Evolutionary conservation across 1,284 basidiomycete species (phyloP).

Genomic region (Takashimella tepidaria): DNA sequence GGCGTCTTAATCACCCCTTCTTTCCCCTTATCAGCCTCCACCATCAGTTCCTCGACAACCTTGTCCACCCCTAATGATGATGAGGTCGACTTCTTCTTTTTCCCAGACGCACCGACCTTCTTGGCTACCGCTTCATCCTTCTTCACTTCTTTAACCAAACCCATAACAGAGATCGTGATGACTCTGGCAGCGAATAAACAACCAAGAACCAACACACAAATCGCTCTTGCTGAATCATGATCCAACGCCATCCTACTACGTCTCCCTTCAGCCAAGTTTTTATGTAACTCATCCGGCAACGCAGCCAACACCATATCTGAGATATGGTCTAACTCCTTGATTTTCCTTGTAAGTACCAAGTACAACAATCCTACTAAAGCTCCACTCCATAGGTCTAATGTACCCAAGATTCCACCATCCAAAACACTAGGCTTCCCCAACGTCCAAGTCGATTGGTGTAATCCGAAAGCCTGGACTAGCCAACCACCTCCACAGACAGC

Average conservation of each 20-base stretch:
- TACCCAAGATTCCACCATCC: slow-evolving; percentile 25
- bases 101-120: slow-evolving; percentile 10
- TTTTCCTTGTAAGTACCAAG: slow-evolving; percentile 16
- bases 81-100: slow-evolving; percentile 7
- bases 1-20: slow-evolving; percentile 16
- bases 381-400: slow-evolving; percentile 38
- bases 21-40: neutral
- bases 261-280: neutral
- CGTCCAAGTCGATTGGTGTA: slow-evolving; percentile 27
- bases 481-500: slow-evolving; percentile 34
- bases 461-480: slow-evolving; percentile 27
- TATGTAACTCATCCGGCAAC: slow-evolving; percentile 17
- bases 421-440: slow-evolving; percentile 28
- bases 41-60: neutral
- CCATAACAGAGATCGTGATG: slow-evolving; percentile 12
- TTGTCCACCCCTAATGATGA: too few species aligned
- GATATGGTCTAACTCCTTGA: slow-evolving; percentile 10
- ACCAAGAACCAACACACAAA: slow-evolving; percentile 28
- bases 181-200: slow-evolving; percentile 26
- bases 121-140: slow-evolving; percentile 12
- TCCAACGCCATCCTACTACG: slow-evolving; percentile 3
- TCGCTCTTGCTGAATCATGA: slow-evolving; percentile 22
- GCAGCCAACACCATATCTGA: slow-evolving; percentile 9
- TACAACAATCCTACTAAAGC: slow-evolving; percentile 24
- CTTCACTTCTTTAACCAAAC: slow-evolving; percentile 6